Evolutionary conservation across 352 stramenopile genomes (phyloP).

Genomic region (Globisporangium takayamanum): DNA sequence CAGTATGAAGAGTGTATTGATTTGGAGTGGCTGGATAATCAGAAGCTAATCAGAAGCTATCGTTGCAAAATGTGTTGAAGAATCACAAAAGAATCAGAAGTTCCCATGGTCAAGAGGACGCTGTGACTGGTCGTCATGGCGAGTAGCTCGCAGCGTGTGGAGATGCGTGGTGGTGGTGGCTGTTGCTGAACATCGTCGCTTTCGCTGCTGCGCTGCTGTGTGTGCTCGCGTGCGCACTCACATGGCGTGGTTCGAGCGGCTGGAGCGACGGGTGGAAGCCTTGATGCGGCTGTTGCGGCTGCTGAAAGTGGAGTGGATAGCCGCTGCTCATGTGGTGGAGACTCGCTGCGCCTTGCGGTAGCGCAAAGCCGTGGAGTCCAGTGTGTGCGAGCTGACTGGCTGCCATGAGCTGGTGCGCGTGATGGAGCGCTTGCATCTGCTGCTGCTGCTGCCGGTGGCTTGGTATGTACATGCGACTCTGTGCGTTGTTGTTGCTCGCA

Average conservation of each 20-base stretch:
- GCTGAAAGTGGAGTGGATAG: neutral
- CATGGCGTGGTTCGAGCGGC: conserved; percentile 1
- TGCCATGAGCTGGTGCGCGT: conserved; percentile 15
- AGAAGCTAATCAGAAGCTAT: neutral
- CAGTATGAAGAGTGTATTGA: neutral
- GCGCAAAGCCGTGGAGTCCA: neutral
- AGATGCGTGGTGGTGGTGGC: conserved; percentile 16
- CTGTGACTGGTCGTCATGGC: conserved; percentile 24
- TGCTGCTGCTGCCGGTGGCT: conserved; percentile 13
- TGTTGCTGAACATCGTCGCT: conserved; percentile 19
- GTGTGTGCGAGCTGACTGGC: conserved; percentile 1
- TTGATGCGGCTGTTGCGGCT: neutral
- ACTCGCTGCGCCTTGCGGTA: neutral
- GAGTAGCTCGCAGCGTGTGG: neutral
- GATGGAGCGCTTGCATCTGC: conserved; percentile 14
- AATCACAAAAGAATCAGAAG: conserved; percentile 2
- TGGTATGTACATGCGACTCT: conserved; percentile 9
- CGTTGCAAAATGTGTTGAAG: neutral
- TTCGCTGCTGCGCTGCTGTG: conserved; percentile 4
- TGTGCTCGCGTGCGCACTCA: conserved; percentile 1
- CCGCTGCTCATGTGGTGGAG: neutral
- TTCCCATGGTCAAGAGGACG: conserved; percentile 16
- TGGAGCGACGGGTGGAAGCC: neutral
- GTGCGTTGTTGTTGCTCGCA: neutral
- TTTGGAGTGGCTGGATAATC: neutral